Base-by-base conservation (phyloP, 1,284 basidiomycete genomes). In the Fomitopsis betulina region DNA sequence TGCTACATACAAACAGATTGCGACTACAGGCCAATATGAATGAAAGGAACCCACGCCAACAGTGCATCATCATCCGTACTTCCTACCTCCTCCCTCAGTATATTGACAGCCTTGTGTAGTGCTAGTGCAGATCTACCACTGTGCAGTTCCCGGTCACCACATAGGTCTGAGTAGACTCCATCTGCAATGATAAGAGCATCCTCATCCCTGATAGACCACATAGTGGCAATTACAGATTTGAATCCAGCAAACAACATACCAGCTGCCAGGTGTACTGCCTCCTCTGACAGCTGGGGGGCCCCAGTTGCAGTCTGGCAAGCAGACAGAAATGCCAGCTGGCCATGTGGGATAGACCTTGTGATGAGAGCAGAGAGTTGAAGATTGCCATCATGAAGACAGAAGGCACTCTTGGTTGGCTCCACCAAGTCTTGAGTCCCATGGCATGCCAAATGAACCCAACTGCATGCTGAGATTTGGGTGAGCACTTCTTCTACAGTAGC, bases 371-470 rank as follows among this genome's bases (percentile, higher is more conserved):
- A 40, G 12, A 67, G 56, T 2, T 33, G 25, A 33, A 66, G 59
- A 30, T 17, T 43, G 19, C 58, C 59, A 27, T 61, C 55, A 39
- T 58, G 52, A 51, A 68, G 58, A 27, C 47, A 47, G 51, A 67
- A 61, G 8, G 56, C 60, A 57, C 60, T 64, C 23, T 59, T 47
- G 6, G 23, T 37, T 19, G 52, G 52, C 13, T 40, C 35, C n/a
- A 17, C 6, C 35, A 53, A 6, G n/a, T 69, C 53, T 38, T 72
- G 68, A 1, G 59, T 17, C 6, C 64, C 71, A 57, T 73, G 71
- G 45, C 72, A 72, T 27, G 71, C 68, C 54, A 73, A 62, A 53
- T 73, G 71, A 19, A 70, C 56, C 60, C 63, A 69, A 17, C 39
- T 52, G 39, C 57, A 61, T 1, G 60, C 53, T 17, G 56, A 42